These are phyloP conservation scores for Claviceps spartinae DNA, from an alignment of 2,329 filamentous ascomycete species.

Conservation along the genomic window DNA sequence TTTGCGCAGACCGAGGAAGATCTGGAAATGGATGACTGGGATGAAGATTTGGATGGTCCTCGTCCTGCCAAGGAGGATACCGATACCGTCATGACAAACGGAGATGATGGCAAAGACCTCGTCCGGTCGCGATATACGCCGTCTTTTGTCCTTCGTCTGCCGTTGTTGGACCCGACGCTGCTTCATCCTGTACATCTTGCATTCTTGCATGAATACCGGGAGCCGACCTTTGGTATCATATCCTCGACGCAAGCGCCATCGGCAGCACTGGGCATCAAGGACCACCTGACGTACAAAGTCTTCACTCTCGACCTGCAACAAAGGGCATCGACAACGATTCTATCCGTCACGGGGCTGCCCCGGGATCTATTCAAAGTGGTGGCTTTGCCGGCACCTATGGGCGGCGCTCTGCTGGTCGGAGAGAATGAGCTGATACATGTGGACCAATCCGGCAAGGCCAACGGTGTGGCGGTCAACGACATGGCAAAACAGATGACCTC, in stretches of 20 bases:
- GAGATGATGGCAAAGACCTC: constrained; percentile 14
- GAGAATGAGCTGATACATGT: constrained; percentile 88
- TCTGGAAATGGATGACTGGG: constrained; percentile 83
- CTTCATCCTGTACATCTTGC: constrained; percentile 82
- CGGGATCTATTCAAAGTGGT: constrained; percentile 77
- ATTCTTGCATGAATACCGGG: constrained; percentile 92
- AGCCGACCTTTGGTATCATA: constrained; percentile 91
- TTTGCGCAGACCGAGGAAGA: constrained; percentile 81
- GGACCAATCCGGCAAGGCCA: constrained; percentile 88
- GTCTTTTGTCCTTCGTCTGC: constrained; percentile 86
- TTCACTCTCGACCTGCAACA: constrained; percentile 92
- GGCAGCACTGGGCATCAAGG: constrained; percentile 67
- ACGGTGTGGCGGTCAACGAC: constrained; percentile 82
- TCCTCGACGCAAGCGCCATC: constrained; percentile 64
- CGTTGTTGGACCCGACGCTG: constrained; percentile 74
- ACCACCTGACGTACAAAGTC: constrained; percentile 80
- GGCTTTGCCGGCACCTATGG: constrained; percentile 71
- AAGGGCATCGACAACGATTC: constrained; percentile 79
- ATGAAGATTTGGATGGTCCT: constrained; percentile 64
- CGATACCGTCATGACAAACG: constrained; percentile 18
- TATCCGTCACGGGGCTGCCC: constrained; percentile 74
- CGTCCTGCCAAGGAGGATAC: constrained; percentile 35
- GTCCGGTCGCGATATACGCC: constrained; percentile 58
- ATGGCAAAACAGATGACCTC: constrained; percentile 73
- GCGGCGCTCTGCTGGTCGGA: constrained; percentile 76